Conservation (phyloP, 2,329 filamentous ascomycete species). For the Neocucurbitaria cava region DNA sequence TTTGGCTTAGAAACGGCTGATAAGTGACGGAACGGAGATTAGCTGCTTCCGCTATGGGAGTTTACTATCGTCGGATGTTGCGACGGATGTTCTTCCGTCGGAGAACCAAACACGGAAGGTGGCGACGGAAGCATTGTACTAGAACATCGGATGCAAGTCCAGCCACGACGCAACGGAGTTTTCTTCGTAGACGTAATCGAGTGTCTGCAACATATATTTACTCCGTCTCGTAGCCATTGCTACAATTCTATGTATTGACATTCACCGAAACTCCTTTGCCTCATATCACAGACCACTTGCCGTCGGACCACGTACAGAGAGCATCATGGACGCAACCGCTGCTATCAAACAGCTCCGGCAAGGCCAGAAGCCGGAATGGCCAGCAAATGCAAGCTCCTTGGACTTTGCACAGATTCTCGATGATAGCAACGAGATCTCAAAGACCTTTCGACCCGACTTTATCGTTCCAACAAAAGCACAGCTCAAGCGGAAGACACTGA, state of each 20-base stretch:
- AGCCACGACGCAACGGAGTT: background rate
- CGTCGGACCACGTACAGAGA: slow-evolving; percentile 13
- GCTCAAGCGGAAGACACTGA: slow-evolving; percentile 66
- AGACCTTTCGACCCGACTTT: slow-evolving; percentile 68
- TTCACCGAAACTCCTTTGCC: background rate
- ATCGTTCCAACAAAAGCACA: slow-evolving; percentile 77
- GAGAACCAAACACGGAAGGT: slow-evolving; percentile 16
- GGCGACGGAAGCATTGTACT: slow-evolving; percentile 8
- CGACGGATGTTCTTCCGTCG: background rate
- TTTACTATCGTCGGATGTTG: background rate
- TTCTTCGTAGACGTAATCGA: slow-evolving; percentile 17
- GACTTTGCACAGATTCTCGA: slow-evolving; percentile 39
- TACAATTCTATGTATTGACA: background rate
- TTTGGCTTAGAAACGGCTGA: background rate
- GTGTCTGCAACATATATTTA: slow-evolving; percentile 12
- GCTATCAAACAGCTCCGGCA: slow-evolving; percentile 37
- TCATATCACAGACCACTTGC: background rate
- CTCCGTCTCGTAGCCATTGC: slow-evolving; percentile 1
- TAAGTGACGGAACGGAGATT: slow-evolving; percentile 11
- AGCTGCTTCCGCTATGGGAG: background rate
- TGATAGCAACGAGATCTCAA: slow-evolving; percentile 42
- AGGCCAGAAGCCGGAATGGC: slow-evolving; percentile 39
- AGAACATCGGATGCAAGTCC: slow-evolving; percentile 9
- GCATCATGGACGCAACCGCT: slow-evolving; percentile 28
- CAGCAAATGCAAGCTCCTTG: slow-evolving; percentile 26